phyloP scores from a whole-genome alignment of 805 yeast species.

The Torulaspora quercuum region DNA sequence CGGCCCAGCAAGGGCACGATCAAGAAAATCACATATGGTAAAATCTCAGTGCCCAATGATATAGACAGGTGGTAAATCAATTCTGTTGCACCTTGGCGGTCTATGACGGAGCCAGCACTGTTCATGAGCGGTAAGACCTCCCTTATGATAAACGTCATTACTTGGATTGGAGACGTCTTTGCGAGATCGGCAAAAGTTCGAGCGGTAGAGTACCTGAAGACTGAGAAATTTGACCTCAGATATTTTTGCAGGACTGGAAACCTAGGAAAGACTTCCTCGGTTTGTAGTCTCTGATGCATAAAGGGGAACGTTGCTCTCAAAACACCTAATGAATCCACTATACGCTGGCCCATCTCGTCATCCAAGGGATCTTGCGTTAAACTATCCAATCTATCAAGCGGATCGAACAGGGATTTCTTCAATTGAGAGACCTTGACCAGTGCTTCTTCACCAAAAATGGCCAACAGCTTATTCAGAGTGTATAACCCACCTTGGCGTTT shows the following conservation, averaged over 20 bases:
- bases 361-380: slow-evolving; percentile 14
- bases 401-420: slow-evolving; percentile 59
- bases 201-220: slow-evolving; percentile 85
- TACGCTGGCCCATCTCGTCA: slow-evolving; percentile 55
- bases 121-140: slow-evolving; percentile 73
- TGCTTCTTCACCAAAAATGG: slow-evolving; percentile 49
- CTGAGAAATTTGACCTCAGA: slow-evolving; percentile 69
- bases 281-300: slow-evolving; percentile 47
- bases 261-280: slow-evolving; percentile 46
- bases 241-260: slow-evolving; percentile 51
- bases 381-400: slow-evolving; percentile 45
- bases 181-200: slow-evolving; percentile 83
- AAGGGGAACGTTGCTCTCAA: slow-evolving; percentile 68
- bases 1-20: slow-evolving; percentile 96
- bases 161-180: slow-evolving; percentile 59
- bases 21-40: slow-evolving; percentile 92
- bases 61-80: slow-evolving; percentile 79
- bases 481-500: slow-evolving; percentile 82
- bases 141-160: slow-evolving; percentile 77
- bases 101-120: slow-evolving; percentile 63
- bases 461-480: slow-evolving; percentile 59
- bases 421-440: slow-evolving; percentile 67
- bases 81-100: slow-evolving; percentile 93
- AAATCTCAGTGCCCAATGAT: slow-evolving; percentile 80
- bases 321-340: slow-evolving; percentile 84